Evolutionary conservation across 2,329 filamentous ascomycete genomes (phyloP), one percentile per base, ranked within the genome.

Genomic region (Calonectria hongkongensis): DNA sequence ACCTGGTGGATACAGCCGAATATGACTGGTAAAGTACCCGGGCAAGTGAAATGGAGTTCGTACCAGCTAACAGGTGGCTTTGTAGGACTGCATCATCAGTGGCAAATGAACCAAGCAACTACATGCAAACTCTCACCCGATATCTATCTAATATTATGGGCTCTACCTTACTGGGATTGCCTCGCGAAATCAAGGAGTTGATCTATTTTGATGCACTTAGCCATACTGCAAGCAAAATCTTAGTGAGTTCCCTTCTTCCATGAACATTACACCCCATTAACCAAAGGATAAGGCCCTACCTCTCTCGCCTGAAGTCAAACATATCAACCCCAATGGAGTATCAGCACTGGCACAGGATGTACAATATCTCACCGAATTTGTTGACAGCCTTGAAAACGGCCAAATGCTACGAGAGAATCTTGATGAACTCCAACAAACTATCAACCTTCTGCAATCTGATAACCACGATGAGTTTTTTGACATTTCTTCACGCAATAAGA

Each of bases 401-500:
- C 92, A 93, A n/a, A 96, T 98, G 85, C 87, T 99, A 25, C 90
- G 94, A 74, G 94, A 97, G 81, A 97, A 97, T 77, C 87, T 99
- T 47, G 96, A 98, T 79, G 97, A 98, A 85, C 88, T 99, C 43
- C 93, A 96, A 78, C 97, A 99, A 86, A 98, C 97, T 1, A 93
- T 98, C 58, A 92, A 94, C 72, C 88, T 99, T 30, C 94, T 99
- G 90, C 92, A 94, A 81, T 91, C 90, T 1, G 95, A 98, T 48
- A 98, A 98, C 79, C 92, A 95, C n/a, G 96, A 98, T 76, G 96
- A 98, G 83, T 99, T 98, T 84, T 99, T 97, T 83, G 97, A 99
- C 81, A 93, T 97, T 63, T 94, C 93, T 6, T 94, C 93, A 16
- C 89, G 95, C 66, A 98, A 98, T 85, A 96, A 94, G 86, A 97